These are phyloP conservation scores for Myxozyma sirexii DNA, from an alignment of 805 yeast genomes.

Conservation along the genomic window DNA sequence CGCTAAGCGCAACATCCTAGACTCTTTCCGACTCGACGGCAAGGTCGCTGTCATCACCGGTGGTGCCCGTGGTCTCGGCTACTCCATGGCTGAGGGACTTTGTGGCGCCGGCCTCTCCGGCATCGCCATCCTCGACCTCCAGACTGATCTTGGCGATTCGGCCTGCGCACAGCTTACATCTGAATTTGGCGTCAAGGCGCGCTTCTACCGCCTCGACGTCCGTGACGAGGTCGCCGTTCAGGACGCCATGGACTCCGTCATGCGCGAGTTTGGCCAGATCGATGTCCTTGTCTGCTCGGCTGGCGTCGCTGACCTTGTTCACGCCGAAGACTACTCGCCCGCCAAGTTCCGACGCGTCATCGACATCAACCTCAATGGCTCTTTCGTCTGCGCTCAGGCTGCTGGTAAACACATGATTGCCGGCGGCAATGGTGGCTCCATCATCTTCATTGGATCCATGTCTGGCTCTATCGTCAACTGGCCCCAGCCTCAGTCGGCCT, in stretches of 20 bases:
- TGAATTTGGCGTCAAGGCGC: conserved; percentile 57
- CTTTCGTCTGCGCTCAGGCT: conserved; percentile 66
- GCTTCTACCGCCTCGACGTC: conserved; percentile 67
- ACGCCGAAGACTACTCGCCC: conserved; percentile 69
- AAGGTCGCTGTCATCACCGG: conserved; percentile 67
- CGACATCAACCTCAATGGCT: conserved; percentile 68
- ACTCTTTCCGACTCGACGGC: conserved; percentile 60
- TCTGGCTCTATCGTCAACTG: conserved; percentile 71
- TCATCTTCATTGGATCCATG: conserved; percentile 70
- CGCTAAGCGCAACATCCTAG: conserved; percentile 43
- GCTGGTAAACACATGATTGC: conserved; percentile 68
- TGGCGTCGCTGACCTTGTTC: conserved; percentile 68
- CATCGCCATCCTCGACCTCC: conserved; percentile 57
- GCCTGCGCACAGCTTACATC: conserved; percentile 58
- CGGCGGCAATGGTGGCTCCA: conserved; percentile 57
- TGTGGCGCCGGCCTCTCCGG: conserved; percentile 59
- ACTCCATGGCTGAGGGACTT: conserved; percentile 62
- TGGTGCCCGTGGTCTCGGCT: conserved; percentile 69
- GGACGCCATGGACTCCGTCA: conserved; percentile 55
- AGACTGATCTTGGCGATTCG: conserved; percentile 62
- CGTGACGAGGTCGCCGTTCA: conserved; percentile 55
- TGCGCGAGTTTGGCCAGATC: conserved; percentile 56
- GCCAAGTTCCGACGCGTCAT: conserved; percentile 63
- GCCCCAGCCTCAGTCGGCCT: conserved; percentile 72
- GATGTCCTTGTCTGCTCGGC: conserved; percentile 65